Base-by-base conservation (phyloP, 2,329 filamentous ascomycete species). In the Lecanicillium sp. region DNA sequence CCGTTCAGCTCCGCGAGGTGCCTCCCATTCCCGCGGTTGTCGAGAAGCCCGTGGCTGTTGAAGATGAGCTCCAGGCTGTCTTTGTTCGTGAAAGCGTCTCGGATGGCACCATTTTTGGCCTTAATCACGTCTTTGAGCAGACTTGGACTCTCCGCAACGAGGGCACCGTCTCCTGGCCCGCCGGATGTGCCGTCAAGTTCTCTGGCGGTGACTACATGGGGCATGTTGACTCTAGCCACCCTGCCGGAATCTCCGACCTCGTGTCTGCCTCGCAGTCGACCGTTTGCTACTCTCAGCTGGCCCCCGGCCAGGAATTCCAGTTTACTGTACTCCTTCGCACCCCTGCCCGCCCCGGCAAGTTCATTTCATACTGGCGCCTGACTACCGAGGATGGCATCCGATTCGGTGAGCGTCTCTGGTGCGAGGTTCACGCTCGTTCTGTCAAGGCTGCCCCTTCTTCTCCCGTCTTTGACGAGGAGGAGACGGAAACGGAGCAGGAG, bases 161-260 rank as follows among this genome's bases (percentile, higher is more conserved):
- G 17, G 91, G 93, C 23, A 79, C 80, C 10, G 70, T 74, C 42
- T 67, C 83, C 11, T 98, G 93, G 93, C 93, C 93, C 30, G 80
- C 83, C 48, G 93, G 90, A 52, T 95, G 89, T 73, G 86, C 84
- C 49, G 87, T 97, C 58, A 88, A 87, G 67, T 96, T 90, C 61
- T 86, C 94, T 51, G 90, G 91, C 50, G 93, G 93, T 43, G 91
- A 97, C 66, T 90, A 91, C 69, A 97, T 98, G 93, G 88, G 94
- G 58, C 86, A 90, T 56, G 78, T 95, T 47, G 87, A 95, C 64
- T 82, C 86, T 44, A 78, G 77, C 52, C 86, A 86, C 59, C 87
- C 90, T 20, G 83, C 86, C n/a, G 87, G 85, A 56, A 81, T 89
- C 49, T 76, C 78, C 32, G 83, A 90, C 57, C 82, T 96, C 50